These are phyloP conservation scores for Candolleomyces eurysporus DNA, from an alignment of 768 basidiomycete species.

Conservation along the genomic window DNA sequence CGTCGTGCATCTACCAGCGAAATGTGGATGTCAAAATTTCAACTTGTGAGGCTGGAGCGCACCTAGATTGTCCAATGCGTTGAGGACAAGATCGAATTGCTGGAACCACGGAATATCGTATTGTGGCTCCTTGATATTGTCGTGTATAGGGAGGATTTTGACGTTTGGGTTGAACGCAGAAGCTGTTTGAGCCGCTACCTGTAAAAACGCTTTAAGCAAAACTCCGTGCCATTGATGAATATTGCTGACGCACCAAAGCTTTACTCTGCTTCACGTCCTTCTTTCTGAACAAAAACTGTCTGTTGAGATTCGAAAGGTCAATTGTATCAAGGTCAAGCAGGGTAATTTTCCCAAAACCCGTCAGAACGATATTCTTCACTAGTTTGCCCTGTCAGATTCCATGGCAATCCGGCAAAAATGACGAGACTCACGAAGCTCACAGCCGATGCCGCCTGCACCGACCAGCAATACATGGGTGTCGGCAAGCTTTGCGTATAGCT, in stretches of 20 bases:
- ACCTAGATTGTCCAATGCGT: conserved; percentile 97
- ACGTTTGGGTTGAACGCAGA: conserved; percentile 86
- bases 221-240: neutral
- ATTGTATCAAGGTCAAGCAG: conserved; percentile 97
- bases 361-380: conserved; percentile 96
- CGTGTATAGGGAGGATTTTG: conserved; percentile 83
- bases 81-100: conserved; percentile 88
- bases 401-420: neutral
- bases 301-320: conserved; percentile 94
- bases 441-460: conserved; percentile 96
- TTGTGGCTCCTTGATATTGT: conserved; percentile 91
- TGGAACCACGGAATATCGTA: conserved; percentile 91
- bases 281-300: conserved; percentile 95
- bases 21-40: neutral
- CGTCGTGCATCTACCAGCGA: conserved; percentile 72
- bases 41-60: conserved; percentile 18
- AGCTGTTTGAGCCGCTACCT: conserved; percentile 85
- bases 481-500: conserved; percentile 59
- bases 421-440: conserved; percentile 75
- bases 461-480: conserved; percentile 80
- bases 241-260: conserved; percentile 59
- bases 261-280: conserved; percentile 98
- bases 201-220: neutral
- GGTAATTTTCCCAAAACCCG: conserved; percentile 90
- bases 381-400: neutral